Base-by-base conservation (phyloP, 1,284 basidiomycete genomes). In the Waitea zeae region DNA sequence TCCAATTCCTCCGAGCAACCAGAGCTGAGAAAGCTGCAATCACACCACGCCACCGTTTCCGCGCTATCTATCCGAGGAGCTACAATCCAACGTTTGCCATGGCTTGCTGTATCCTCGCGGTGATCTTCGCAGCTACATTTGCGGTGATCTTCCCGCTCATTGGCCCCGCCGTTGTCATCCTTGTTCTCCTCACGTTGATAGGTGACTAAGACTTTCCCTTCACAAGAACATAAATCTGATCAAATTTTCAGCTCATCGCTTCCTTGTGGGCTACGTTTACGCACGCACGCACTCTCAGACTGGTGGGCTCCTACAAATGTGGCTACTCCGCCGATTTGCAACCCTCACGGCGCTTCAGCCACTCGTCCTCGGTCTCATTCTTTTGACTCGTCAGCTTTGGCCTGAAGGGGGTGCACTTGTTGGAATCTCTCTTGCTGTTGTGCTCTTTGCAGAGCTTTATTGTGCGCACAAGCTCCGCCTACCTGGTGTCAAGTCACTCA, bases 11-110 rank as follows among this genome's bases (percentile, higher is more conserved):
- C 61, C 58, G 51, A 36, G 65, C 76, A 20, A 39, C 70, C 17
- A 56, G 59, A 20, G 59, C 62, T 3, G 67, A 75, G 45, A 63
- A 57, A 38, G 56, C 58, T 17, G 72, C 76, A 4, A 44, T 76
- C 18, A 87, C 82, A 6, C 82, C 83, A 26, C 62, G 83, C 18
- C 74, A 84, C 49, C 59, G 66, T n/a, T 86, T 84, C 56, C 56
- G 80, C 83, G 82, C 75, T 42, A 59, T 74, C 41, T 79, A 76
- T 46, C 81, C 82, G n/a, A 59, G 64, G 38, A 61, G 67, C 17
- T 82, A 78, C 47, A 67, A 78, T 41, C 72, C 77, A 11, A 61
- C 72, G 1, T 73, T 68, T 45, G 69, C 75, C 7, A 64, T 68
- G 13, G 67, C 69, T 22, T 69, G 73, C 30, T 74, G 70, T 45